Base-by-base conservation (phyloP, 306 rosid species). In the Spatholobus suberectus region DNA sequence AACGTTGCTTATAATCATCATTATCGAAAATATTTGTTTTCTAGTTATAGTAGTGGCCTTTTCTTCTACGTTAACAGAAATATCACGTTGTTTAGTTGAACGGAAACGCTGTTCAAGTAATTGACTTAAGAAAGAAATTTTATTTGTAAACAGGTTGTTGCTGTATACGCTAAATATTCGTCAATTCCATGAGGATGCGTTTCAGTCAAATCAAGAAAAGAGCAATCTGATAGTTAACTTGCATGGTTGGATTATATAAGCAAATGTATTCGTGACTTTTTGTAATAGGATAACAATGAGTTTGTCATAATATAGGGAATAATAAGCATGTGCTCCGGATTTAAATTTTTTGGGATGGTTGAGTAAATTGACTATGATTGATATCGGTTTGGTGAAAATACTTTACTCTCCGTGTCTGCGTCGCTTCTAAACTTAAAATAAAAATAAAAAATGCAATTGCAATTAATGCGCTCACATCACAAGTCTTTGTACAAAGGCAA, bases 201-300 rank as follows among this genome's bases (percentile, higher is more conserved):
- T 73, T 65, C 47, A 51, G 29, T 72, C 27, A 70, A 70, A 71
- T 80, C 3, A 73, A 82, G 63, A 82, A 58, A 44, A 82, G 24
- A 68, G 44, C 83, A 55, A 55, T 55, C 70, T 83, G 32, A 17
- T 83, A 32, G 61, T 35, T 67, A 77, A 70, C 75, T 77, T 83
- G 13, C 59, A 8, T 37, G 55, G 26, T 74, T 77, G 47, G 29
- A 61, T 49, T 26, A 55, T 58, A 67, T 23, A 69, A 26, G 72
- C 44, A 47, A 69, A 57, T 83, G 75, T 40, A 70, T 70, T 70
- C 0, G 7, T 26, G 29, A n/a, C 58, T 40, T 14, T 10, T 8
- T 32, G 29, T 13, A 63, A 43, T 27, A 27, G 34, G 32, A 52
- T 52, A 73, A 49, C n/a, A 0, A n/a, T 0, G 61, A 61, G 32